A percentile compares a stretch with the other conserved stretches of the same genome.
Evolutionary conservation across 805 yeast genomes (phyloP).

Genomic region (Ogataea henricii): DNA sequence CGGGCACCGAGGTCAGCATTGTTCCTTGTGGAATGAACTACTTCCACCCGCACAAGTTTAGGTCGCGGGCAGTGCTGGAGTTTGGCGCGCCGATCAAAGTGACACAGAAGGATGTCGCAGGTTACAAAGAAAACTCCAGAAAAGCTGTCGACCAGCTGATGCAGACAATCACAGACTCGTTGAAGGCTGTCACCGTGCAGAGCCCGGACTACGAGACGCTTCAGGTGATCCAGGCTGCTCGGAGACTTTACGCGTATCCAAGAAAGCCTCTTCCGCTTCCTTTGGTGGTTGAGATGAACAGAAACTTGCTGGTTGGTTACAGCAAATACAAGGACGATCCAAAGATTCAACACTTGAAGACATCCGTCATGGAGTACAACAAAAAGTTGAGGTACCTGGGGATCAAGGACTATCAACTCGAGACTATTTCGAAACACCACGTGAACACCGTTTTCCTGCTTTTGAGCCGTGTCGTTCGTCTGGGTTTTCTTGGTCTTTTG

Average conservation of each 20-base stretch:
- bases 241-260: slow-evolving; percentile 81
- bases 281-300: slow-evolving; percentile 83
- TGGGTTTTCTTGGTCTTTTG: slow-evolving; percentile 55
- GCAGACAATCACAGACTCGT: slow-evolving; percentile 63
- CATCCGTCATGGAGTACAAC: slow-evolving; percentile 71
- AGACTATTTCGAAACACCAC: slow-evolving; percentile 50
- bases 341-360: slow-evolving; percentile 59
- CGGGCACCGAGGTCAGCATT: slow-evolving; percentile 72
- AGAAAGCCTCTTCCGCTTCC: slow-evolving; percentile 75
- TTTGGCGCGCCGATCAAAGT: slow-evolving; percentile 86
- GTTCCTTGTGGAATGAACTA: slow-evolving; percentile 98
- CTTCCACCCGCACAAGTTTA: slow-evolving; percentile 91
- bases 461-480: slow-evolving; percentile 54
- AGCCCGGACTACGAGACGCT: slow-evolving; percentile 87
- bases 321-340: slow-evolving; percentile 73
- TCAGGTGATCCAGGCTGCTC: slow-evolving; percentile 88
- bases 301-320: slow-evolving; percentile 83
- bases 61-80: slow-evolving; percentile 93
- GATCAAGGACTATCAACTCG: slow-evolving; percentile 72
- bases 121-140: slow-evolving; percentile 65
- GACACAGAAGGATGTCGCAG: slow-evolving; percentile 56
- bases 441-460: slow-evolving; percentile 53
- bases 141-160: slow-evolving; percentile 70
- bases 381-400: slow-evolving; percentile 61
- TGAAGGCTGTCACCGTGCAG: slow-evolving; percentile 81